A percentile compares a stretch with the other conserved stretches of the same genome.
phyloP scores from a whole-genome alignment of 1,284 basidiomycete genomes.

The Malassezia furfur region DNA sequence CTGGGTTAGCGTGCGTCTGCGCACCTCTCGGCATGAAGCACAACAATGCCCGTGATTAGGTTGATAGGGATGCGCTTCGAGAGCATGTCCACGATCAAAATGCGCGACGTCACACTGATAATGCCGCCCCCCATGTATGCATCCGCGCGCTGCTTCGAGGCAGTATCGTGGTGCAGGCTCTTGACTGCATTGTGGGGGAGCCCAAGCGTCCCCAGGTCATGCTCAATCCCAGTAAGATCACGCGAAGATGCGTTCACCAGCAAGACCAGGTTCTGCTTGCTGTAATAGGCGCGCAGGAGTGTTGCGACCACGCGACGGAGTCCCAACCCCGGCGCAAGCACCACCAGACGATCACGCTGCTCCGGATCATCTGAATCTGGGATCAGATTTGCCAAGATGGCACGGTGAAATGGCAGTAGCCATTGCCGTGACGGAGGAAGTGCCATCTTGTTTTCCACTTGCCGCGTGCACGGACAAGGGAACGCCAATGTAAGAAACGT shows the following conservation, averaged over 20 bases:
- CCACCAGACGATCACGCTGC: constrained; percentile 52
- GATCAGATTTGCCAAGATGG: constrained; percentile 35
- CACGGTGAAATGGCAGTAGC: constrained; percentile 40
- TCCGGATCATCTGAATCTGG: constrained; percentile 33
- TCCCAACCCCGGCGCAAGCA: constrained; percentile 40
- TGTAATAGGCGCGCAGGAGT: constrained; percentile 67
- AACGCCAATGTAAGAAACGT: too few species aligned
- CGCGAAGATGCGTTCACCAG: constrained; percentile 71
- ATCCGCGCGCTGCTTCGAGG: constrained; percentile 56
- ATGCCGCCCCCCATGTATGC: constrained; percentile 53
- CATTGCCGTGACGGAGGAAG: constrained; percentile 7
- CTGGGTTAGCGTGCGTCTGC: constrained; percentile 49
- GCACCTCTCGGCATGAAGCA: constrained; percentile 74
- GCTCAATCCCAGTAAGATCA: constrained; percentile 81
- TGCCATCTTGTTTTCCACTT: constrained; percentile 2
- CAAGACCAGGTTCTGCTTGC: constrained; percentile 71
- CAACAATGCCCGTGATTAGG: constrained; percentile 78
- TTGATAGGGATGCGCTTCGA: constrained; percentile 70
- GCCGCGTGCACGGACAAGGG: too few species aligned
- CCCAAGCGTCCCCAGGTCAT: constrained; percentile 83
- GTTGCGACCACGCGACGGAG: constrained; percentile 38
- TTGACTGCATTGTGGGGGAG: constrained; percentile 75
- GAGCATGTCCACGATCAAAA: constrained; percentile 90
- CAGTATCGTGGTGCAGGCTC: constrained; percentile 73
- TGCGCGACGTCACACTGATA: constrained; percentile 82